Evolutionary conservation across 176 grass and related monocot species (phyloP), one percentile per base, ranked within the genome.

Genomic region (Hyparrhenia diplandra): DNA sequence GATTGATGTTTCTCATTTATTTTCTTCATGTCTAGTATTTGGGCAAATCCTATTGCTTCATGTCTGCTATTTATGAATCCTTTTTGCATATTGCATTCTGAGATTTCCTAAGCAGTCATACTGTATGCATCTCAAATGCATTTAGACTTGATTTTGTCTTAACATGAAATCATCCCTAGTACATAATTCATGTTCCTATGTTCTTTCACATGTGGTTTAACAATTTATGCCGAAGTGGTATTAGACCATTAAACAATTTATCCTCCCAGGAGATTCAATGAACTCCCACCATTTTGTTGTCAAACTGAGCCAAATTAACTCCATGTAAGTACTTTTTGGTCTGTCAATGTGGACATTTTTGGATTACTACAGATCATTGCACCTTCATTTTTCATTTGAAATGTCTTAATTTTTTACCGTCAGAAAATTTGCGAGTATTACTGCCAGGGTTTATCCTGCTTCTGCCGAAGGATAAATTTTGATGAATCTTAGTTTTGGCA

Each of bases 301-400:
- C 16, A 77, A 89, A 89, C 20, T 85, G 70, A 80, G 69, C 61
- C 82, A 63, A 85, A 80, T 85, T 64, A 89, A 85, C 68, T 85
- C 87, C 28, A 17, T 89, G 87, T 81, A 80, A 85, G 82, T 70
- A 64, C 36, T 34, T 83, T 27, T 87, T 29, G 6, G 41, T 69
- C 28, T 79, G 21, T 25, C 36, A 36, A 41, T 39, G 16, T 25
- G 20, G 36, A 65, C 23, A 7, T 31, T 60, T 85, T 77, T 73
- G 21, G 18, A 58, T 62, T 74, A 64, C 57, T 47, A n/a, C 12
- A 49, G 72, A 66, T 66, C 58, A n/a, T n/a, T n/a, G n/a, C n/a
- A n/a, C n/a, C n/a, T n/a, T n/a, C n/a, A n/a, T n/a, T n/a, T n/a
- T n/a, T n/a, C n/a, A n/a, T n/a, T n/a, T n/a, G n/a, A n/a, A n/a